Conservation (phyloP, 78 protist genomes). For the Guillardia theta region DNA sequence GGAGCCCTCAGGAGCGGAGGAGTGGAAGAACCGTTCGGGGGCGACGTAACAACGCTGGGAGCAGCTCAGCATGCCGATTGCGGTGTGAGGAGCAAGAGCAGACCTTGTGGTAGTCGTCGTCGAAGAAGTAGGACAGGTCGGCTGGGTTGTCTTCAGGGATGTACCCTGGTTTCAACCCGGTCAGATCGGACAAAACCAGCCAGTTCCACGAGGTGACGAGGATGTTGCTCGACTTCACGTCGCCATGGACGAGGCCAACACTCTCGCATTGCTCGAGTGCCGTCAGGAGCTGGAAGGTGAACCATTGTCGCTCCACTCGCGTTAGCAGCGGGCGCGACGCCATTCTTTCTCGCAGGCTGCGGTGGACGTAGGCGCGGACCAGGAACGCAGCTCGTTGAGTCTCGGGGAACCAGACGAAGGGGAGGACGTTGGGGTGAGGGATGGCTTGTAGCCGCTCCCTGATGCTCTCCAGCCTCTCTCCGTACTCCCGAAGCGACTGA, state of each 20-base stretch:
- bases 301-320: conserved; percentile 74
- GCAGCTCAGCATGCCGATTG: neutral
- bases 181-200: conserved; percentile 68
- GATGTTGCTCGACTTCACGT: conserved; percentile 76
- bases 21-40: conserved; percentile 80
- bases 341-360: conserved; percentile 44
- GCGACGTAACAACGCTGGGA: conserved; percentile 79
- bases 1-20: neutral
- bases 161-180: conserved; percentile 56
- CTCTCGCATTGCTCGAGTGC: conserved; percentile 67
- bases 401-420: conserved; percentile 61
- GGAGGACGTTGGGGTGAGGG: conserved; percentile 67
- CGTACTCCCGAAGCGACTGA: conserved; percentile 41
- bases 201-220: conserved; percentile 77
- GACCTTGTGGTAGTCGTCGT: conserved; percentile 65
- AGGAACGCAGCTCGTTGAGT: neutral
- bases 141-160: conserved; percentile 82
- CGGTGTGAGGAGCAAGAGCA: neutral
- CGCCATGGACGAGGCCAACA: conserved; percentile 63
- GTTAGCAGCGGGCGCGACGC: conserved; percentile 72
- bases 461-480: conserved; percentile 45
- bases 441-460: conserved; percentile 16
- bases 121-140: conserved; percentile 86
- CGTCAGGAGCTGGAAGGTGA: conserved; percentile 80
- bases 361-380: neutral